Evolutionary conservation across 108 stramenopile genomes (phyloP).

Genomic region (Hondaea fermentalgiana): DNA sequence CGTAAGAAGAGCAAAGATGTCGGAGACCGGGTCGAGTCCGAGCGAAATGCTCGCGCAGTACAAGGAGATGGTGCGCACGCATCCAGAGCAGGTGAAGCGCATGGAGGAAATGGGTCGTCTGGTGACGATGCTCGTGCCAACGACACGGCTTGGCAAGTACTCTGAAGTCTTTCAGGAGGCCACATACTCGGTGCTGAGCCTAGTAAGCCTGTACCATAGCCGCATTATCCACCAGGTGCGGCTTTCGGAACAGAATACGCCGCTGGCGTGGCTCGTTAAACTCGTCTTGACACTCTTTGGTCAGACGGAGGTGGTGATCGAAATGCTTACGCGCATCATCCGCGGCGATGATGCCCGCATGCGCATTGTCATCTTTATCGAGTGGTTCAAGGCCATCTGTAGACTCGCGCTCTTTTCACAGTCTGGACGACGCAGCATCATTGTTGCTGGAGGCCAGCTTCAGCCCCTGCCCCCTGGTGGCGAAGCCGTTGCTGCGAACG

Average conservation of each 20-base stretch:
- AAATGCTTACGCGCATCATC: neutral
- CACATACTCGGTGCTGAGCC: constrained; percentile 1
- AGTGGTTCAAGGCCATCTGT: neutral
- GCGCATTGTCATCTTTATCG: neutral
- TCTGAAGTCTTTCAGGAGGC: neutral
- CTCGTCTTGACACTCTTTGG: neutral
- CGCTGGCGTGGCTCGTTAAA: neutral
- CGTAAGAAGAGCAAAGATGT: neutral
- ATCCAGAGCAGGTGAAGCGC: constrained; percentile 13
- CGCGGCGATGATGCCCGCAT: neutral
- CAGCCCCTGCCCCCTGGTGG: neutral
- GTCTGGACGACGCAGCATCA: neutral
- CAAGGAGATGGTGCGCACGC: constrained; percentile 9
- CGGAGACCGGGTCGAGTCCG: neutral
- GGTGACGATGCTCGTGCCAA: neutral
- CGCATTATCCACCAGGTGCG: neutral
- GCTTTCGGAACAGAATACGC: neutral
- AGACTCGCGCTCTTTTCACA: neutral
- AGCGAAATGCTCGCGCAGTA: neutral
- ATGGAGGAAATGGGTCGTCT: constrained; percentile 1
- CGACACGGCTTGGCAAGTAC: neutral
- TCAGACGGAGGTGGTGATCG: constrained; percentile 7
- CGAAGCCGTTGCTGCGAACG: neutral
- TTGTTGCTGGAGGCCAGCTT: neutral
- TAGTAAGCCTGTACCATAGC: neutral